Evolutionary conservation across 1,139 yeast species (phyloP), one percentile per base, ranked within the genome.

Genomic region (Nakaseomyces kungkrabaensis): DNA sequence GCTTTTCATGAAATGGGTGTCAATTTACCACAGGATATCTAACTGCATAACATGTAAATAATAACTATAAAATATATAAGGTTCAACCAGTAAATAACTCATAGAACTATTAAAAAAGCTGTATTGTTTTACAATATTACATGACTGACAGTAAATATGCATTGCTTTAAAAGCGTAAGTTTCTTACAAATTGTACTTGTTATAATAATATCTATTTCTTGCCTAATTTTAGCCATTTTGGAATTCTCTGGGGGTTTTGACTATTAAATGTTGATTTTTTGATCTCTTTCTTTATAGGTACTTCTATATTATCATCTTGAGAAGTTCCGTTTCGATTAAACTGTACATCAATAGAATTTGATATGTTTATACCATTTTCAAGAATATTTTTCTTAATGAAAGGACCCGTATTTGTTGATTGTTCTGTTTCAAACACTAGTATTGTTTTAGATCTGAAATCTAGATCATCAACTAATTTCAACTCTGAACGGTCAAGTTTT

Each of bases 191-290:
- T 29, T 7, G n/a, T 29, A 29, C 3, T 29, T 7, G 9, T 7
- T 7, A 29, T 6, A 29, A 9, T 29, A 29, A 1, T 9, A 29
- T 37, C 52, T 55, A 67, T 54, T 67, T 68, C 49, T 69, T 70
- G 25, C 71, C 63, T 29, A 69, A 48, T 48, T 65, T 69, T 44
- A 71, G 53, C 72, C 73, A 70, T 51, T 68, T 69, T 17, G 73
- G 72, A 10, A 67, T 52, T 44, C 62, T 65, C 37, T 59, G 46
- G 5, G 58, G 41, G 22, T 49, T 54, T 31, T 54, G 22, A 26
- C n/a, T 22, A 7, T 49, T 36, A 17, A n/a, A 26, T 17, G 29
- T 38, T 27, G 31, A 25, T 10, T 25, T 38, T 48, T 27, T 13
- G 36, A 10, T 22, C 7, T 25, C n/a, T 43, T 29, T 31, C 25